Conservation (phyloP, 352 stramenopile species). For the Pythium aquatile region DNA sequence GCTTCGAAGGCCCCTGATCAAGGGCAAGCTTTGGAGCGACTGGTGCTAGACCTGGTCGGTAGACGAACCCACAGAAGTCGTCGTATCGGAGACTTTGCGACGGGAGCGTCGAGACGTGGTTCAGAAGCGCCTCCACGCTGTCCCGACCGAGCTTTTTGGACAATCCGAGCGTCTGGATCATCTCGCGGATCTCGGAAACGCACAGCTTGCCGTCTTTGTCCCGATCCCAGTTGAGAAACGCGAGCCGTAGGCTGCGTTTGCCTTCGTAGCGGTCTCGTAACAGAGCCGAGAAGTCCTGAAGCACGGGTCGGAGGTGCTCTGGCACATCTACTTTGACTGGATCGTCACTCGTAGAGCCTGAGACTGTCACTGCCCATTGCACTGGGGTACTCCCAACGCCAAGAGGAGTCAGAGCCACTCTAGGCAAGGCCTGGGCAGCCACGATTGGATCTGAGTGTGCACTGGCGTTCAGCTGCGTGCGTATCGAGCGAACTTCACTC, state of each 20-base stretch:
- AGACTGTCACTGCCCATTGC: slow-evolving; percentile 42
- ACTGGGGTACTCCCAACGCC: slow-evolving; percentile 21
- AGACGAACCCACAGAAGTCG: slow-evolving; percentile 46
- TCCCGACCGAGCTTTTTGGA: slow-evolving; percentile 32
- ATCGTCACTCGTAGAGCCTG: background rate
- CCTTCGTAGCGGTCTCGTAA: slow-evolving; percentile 58
- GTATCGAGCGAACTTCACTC: too few species aligned
- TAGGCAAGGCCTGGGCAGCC: background rate
- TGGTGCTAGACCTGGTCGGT: background rate
- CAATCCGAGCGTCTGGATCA: slow-evolving; percentile 45
- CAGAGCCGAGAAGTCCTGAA: slow-evolving; percentile 39
- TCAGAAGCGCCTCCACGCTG: slow-evolving; percentile 38
- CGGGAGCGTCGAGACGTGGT: slow-evolving; percentile 35
- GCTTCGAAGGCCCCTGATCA: background rate
- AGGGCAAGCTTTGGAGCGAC: background rate
- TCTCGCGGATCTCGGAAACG: slow-evolving; percentile 36
- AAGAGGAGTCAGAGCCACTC: background rate
- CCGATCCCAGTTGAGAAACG: slow-evolving; percentile 60
- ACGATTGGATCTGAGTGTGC: background rate
- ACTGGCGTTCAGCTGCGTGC: background rate
- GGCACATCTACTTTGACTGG: background rate
- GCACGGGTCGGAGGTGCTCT: slow-evolving; percentile 9
- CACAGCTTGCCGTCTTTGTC: slow-evolving; percentile 52
- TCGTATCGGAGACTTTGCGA: slow-evolving; percentile 42
- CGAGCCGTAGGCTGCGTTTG: slow-evolving; percentile 48